Base-by-base conservation (phyloP, 306 rosid species). In the Corylus americana region DNA sequence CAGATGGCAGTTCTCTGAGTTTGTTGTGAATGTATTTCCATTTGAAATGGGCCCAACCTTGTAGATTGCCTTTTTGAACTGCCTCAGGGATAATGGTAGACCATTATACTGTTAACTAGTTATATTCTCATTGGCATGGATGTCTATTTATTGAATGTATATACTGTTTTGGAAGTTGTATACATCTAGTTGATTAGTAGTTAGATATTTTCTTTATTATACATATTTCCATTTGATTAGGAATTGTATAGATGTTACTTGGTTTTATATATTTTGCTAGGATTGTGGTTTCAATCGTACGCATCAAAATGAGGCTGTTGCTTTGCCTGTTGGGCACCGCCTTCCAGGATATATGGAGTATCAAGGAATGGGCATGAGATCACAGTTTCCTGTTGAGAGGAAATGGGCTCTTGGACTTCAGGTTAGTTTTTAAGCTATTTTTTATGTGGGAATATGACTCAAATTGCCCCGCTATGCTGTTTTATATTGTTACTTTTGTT, bases 381-480 rank as follows among this genome's bases (percentile, higher is more conserved):
- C 86, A 62, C 97, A 91, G 82, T 82, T 83, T 70, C 97, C 93
- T n/a, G 90, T 64, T 78, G 94, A 94, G 85, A 89, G 95, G 73
- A 94, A 91, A 82, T 92, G 98, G 98, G 97, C 98, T 81, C 98
- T 94, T 78, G 97, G 98, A 72, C 97, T 94, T 85, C 97, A 94
- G 97, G 98, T 90, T 82, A n/a, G 53, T 58, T 39, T 81, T 91
- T 86, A 76, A 51, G 44, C 69, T 75, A 61, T 74, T 83, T 25
- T 80, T 80, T 50, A 47, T 42, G 47, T 11, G 11, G 50, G 47
- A 68, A 47, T 69, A 42, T 72, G 48, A 78, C 74, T 76, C 35
- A 1, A 0, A 18, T 29, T 37, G 37, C 37, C 37, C 29, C 20
- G 35, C 10, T 70, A 3, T 29, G 20, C 37, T 48, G 55, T 74